Base-by-base conservation (phyloP, 2,329 filamentous ascomycete genomes). In the Fusarium tjaetaba region DNA sequence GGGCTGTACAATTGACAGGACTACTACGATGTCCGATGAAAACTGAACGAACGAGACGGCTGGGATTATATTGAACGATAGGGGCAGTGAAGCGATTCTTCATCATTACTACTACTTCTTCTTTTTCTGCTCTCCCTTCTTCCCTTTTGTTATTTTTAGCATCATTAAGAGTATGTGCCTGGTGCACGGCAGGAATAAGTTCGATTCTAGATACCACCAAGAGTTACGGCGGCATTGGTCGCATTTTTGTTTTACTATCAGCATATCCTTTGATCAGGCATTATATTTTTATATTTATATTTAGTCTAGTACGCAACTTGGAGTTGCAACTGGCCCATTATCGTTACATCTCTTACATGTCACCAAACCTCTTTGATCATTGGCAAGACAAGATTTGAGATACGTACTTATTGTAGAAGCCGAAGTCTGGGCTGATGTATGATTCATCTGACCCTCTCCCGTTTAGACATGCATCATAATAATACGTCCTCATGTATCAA, bases 121-220 rank as follows among this genome's bases (percentile, higher is more conserved):
- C 38, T 65, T 61, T 52, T 63, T 28, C 34, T 24, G 55, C 41
- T 51, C 51, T 61, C 43, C 30, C 48, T 72, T 70, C 46, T 49
- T 68, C 42, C 64, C 52, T 42, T 71, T 58, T 63, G 55, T 66
- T 48, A 42, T 55, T 55, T 41, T 45, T 45, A 68, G 36, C 49
- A 71, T 68, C 49, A 73, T 65, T 38, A 55, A 74, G 49, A 71
- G 42, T 39, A 61, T 59, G 71, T 73, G 71, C 71, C 71, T 68
- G 71, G 71, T 38, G 71, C 71, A 73, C 71, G 24, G 42, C 32
- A 41, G 57, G 32, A 65, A 46, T 55, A 30, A 26, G 62, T 58
- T 73, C 68, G 51, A 74, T 73, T 73, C 71, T 73, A 73, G 71
- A 73, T 73, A 73, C 71, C 71, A 73, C 55, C 58, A 63, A 53